These are phyloP conservation scores for Metschnikowia dekortorum DNA, from an alignment of 805 yeast genomes.

Conservation along the genomic window DNA sequence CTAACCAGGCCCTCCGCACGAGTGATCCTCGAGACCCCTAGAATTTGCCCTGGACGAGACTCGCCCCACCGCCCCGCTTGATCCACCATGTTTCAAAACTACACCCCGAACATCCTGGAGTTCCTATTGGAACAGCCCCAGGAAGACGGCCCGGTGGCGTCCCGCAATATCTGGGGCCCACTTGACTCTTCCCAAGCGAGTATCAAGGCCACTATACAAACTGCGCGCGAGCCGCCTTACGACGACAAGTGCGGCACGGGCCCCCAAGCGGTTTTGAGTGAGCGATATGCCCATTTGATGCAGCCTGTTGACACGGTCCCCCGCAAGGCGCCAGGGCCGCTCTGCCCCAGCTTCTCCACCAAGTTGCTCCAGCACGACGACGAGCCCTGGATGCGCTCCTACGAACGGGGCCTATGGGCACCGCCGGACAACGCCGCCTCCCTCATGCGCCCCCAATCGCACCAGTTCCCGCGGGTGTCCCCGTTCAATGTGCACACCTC, in stretches of 20 bases:
- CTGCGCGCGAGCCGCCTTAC: not conserved
- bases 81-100: not conserved
- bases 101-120: slow-evolving; percentile 2
- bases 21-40: too few species aligned
- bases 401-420: not conserved
- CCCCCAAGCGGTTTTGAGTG: not conserved
- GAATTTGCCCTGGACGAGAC: too few species aligned
- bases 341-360: not conserved
- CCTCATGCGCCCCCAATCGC: not conserved
- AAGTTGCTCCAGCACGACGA: not conserved
- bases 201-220: not conserved
- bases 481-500: not conserved
- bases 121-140: slow-evolving; percentile 4
- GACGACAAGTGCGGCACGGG: not conserved
- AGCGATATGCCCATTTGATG: not conserved
- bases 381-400: not conserved
- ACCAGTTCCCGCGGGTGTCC: not conserved
- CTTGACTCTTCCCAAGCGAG: not conserved
- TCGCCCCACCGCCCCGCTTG: not conserved
- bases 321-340: not conserved
- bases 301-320: not conserved
- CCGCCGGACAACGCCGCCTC: not conserved
- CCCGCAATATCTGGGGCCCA: slow-evolving; percentile 5
- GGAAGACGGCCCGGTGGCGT: not conserved
- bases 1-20: too few species aligned